Percentiles rank a stretch among this genome's conserved stretches.
Evolutionary conservation across 176 grass and related monocot species (phyloP).

Genomic region (Poa annua): DNA sequence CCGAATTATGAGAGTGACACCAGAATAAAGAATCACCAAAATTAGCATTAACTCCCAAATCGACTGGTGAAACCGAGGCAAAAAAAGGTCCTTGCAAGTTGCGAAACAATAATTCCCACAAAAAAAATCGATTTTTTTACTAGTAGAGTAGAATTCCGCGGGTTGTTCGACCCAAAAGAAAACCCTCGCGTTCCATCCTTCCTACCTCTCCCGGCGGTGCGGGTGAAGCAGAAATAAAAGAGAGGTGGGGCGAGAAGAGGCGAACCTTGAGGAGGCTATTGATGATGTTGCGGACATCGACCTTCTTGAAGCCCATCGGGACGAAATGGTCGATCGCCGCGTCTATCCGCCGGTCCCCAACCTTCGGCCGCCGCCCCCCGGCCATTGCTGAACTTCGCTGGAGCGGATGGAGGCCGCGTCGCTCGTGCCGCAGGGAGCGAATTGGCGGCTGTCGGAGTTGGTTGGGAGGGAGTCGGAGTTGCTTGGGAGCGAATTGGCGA

Average conservation of each 20-base stretch:
- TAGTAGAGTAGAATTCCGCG: neutral
- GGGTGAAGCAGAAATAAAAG: neutral
- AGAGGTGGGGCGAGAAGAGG: neutral
- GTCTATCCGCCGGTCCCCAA: neutral
- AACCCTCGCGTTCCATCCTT: neutral
- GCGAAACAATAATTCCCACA: neutral
- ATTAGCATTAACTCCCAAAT: neutral
- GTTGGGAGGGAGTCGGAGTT: neutral
- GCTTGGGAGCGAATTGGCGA: too few species aligned
- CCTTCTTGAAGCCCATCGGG: neutral
- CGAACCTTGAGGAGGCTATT: conserved; percentile 26
- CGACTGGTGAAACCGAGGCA: neutral
- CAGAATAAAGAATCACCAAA: neutral
- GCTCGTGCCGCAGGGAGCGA: neutral
- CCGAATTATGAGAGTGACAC: too few species aligned
- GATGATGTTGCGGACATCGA: neutral
- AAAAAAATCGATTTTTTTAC: neutral
- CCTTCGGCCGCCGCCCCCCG: neutral
- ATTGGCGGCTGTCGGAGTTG: neutral
- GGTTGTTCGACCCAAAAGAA: neutral
- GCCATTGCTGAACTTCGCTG: neutral
- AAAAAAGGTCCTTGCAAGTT: neutral
- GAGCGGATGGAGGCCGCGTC: neutral
- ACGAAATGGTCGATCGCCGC: conserved; percentile 27
- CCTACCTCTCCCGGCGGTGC: neutral